Conservation (phyloP, 2,329 filamentous ascomycete genomes). For the Chaetothyriales sp. region DNA sequence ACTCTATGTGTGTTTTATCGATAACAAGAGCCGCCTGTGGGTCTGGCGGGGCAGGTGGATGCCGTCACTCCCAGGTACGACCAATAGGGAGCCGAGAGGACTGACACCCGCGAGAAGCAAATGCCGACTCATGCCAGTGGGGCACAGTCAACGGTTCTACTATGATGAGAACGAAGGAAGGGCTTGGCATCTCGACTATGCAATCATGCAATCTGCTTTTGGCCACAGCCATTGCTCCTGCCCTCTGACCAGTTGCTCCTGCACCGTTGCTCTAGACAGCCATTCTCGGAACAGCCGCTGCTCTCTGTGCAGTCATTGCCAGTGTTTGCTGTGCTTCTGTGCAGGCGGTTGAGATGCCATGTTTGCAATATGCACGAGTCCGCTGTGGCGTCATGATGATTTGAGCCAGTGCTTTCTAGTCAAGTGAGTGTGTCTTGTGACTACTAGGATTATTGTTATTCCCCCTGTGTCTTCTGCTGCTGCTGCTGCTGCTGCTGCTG, state of each 20-base stretch:
- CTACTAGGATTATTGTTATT: background rate
- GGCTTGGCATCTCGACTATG: background rate
- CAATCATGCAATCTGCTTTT: background rate
- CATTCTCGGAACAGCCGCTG: background rate
- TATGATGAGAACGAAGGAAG: background rate
- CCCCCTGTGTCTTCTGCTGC: background rate
- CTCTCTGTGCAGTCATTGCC: background rate
- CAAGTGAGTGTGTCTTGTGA: slow-evolving; percentile 26
- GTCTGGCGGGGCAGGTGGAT: background rate
- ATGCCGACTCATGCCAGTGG: background rate
- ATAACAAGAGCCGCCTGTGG: background rate
- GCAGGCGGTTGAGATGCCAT: slow-evolving; percentile 22
- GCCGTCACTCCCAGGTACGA: background rate
- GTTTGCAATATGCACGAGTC: slow-evolving; percentile 42
- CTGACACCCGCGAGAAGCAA: background rate
- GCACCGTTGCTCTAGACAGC: too few species aligned
- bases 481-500: background rate
- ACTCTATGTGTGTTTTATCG: too few species aligned
- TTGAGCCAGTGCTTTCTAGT: slow-evolving; percentile 47
- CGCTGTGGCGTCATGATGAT: slow-evolving; percentile 47
- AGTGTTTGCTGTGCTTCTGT: background rate
- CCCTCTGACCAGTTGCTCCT: too few species aligned
- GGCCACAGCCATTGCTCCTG: too few species aligned
- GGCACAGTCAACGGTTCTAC: background rate
- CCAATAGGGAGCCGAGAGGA: background rate